These are phyloP conservation scores for Pseudogymnoascus sp. DNA, from an alignment of 2,329 filamentous ascomycete genomes.

Conservation along the genomic window DNA sequence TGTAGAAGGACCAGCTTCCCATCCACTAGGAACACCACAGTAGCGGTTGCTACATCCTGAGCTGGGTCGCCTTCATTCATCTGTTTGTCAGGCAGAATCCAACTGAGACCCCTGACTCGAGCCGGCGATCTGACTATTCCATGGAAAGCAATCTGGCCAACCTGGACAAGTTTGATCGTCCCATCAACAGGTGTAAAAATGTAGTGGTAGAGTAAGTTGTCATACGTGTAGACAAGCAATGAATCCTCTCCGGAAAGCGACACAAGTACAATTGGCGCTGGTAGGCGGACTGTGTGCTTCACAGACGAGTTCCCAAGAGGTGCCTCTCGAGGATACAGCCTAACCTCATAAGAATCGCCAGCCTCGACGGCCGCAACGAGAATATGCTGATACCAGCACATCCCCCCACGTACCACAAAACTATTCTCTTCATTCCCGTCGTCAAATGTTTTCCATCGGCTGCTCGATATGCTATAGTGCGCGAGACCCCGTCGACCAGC, in stretches of 20 bases:
- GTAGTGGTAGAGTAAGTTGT: constrained; percentile 92
- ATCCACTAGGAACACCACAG: constrained; percentile 92
- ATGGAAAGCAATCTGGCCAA: constrained; percentile 97
- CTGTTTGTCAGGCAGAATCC: constrained; percentile 89
- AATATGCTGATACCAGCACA: constrained; percentile 98
- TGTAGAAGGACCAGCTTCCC: constrained; percentile 90
- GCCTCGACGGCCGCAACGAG: constrained; percentile 88
- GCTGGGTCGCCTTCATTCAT: constrained; percentile 86
- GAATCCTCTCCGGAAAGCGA: constrained; percentile 89
- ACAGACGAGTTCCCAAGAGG: constrained; percentile 64
- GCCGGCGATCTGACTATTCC: constrained; percentile 92
- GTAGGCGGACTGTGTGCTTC: constrained; percentile 68
- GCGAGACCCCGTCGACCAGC: constrained; percentile 86
- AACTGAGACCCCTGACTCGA: constrained; percentile 85
- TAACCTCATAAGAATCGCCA: constrained; percentile 71
- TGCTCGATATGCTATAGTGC: constrained; percentile 91
- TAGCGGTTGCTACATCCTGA: constrained; percentile 87
- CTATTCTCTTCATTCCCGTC: constrained; percentile 76
- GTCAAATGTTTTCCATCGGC: constrained; percentile 90
- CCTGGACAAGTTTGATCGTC: constrained; percentile 70
- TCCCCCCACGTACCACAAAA: constrained; percentile 86
- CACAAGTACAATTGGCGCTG: constrained; percentile 81
- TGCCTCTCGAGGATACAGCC: constrained; percentile 86
- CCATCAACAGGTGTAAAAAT: constrained; percentile 69
- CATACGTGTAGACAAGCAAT: constrained; percentile 90